Conservation (phyloP, 441 rosid species). For the Biscutella laevigata region DNA sequence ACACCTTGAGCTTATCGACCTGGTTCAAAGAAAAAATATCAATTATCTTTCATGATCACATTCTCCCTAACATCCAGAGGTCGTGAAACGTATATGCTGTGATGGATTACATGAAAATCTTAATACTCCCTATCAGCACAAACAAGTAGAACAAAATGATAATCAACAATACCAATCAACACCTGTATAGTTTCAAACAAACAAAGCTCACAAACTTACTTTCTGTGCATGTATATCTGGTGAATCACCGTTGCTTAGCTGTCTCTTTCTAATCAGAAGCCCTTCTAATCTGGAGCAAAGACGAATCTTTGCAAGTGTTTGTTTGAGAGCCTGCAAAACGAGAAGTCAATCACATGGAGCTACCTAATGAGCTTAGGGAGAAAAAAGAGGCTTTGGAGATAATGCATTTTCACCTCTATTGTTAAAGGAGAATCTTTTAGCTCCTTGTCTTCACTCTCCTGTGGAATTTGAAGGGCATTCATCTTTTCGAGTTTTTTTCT, state of each 20-base stretch:
- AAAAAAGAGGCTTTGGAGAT: slow-evolving; percentile 7
- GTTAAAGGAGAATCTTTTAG: slow-evolving; percentile 40
- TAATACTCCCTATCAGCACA: background rate
- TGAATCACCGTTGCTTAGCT: slow-evolving; percentile 68
- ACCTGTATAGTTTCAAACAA: background rate
- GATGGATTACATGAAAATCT: slow-evolving; percentile 7
- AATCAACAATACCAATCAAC: background rate
- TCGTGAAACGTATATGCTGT: slow-evolving; percentile 4
- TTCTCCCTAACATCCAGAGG: slow-evolving; percentile 5
- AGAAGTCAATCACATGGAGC: slow-evolving; percentile 13
- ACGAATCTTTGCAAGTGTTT: slow-evolving; percentile 65
- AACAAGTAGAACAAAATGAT: slow-evolving; percentile 6
- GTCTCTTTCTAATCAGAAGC: slow-evolving; percentile 61
- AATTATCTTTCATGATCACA: slow-evolving; percentile 1
- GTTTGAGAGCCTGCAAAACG: slow-evolving; percentile 60
- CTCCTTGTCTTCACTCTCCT: slow-evolving; percentile 40
- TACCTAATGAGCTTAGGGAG: slow-evolving; percentile 1
- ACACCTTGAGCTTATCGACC: slow-evolving; percentile 92
- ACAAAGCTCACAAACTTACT: slow-evolving; percentile 32
- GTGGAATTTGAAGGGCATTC: slow-evolving; percentile 28
- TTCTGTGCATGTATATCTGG: slow-evolving; percentile 86
- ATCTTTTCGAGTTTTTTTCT: slow-evolving; percentile 60
- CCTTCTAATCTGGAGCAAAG: slow-evolving; percentile 75
- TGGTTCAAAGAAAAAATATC: slow-evolving; percentile 32
- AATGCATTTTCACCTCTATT: slow-evolving; percentile 54